phyloP scores from a whole-genome alignment of 75 land plant species.

The Isoetes taiwanensis region DNA sequence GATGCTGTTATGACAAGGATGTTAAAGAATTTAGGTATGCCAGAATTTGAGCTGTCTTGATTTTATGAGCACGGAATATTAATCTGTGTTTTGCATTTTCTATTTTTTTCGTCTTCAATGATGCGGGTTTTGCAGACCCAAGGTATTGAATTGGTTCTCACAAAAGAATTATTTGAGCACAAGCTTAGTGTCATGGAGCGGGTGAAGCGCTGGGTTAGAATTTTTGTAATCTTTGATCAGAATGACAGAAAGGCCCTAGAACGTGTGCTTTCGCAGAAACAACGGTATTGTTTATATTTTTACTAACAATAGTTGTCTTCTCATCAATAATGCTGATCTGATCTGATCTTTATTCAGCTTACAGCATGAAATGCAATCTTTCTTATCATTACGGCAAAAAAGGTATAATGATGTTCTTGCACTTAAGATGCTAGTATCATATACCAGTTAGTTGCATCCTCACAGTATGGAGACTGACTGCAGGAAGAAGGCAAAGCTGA shows the following conservation, averaged over 20 bases:
- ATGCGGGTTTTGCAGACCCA: constrained; percentile 39
- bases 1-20: constrained; percentile 73
- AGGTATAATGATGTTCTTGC: constrained; percentile 39
- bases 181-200: constrained; percentile 58
- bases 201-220: constrained; percentile 61
- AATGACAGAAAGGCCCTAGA: constrained; percentile 56
- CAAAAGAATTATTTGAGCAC: constrained; percentile 54
- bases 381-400: constrained; percentile 50
- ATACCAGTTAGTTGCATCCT: too few relatives aligned
- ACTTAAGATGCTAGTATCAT: too few relatives aligned
- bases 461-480: neutral
- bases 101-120: neutral
- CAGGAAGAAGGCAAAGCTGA: constrained; percentile 47
- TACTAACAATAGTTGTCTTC: constrained; percentile 36
- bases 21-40: constrained; percentile 31
- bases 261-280: constrained; percentile 51
- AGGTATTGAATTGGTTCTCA: constrained; percentile 62
- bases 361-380: constrained; percentile 66
- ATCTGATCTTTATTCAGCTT: too few relatives aligned
- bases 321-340: constrained; percentile 30
- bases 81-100: neutral
- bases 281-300: constrained; percentile 34
- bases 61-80: neutral
- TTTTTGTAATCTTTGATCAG: constrained; percentile 49
- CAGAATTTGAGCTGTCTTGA: neutral